Conservation (phyloP, 208 protist species). For the Borovskyia barvae region DNA sequence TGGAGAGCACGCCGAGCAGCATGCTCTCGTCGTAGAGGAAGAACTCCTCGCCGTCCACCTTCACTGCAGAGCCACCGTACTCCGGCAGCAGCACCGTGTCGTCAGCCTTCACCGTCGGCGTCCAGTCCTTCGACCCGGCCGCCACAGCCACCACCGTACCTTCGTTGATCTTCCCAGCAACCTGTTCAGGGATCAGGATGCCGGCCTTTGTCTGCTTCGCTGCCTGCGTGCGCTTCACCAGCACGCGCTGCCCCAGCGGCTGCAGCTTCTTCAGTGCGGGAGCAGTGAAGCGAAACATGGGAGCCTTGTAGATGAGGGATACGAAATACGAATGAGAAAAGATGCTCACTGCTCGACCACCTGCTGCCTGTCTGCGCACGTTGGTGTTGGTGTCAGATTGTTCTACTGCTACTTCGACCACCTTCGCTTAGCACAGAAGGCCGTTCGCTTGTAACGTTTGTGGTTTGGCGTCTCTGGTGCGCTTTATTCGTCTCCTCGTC, state of each 20-base stretch:
- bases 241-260: conserved; percentile 88
- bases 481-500: no score
- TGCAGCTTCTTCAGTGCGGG: conserved; percentile 85
- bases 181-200: conserved; percentile 91
- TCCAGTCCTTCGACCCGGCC: conserved; percentile 88
- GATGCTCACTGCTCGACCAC: no score
- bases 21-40: conserved; percentile 89
- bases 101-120: conserved; percentile 85
- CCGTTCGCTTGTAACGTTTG: no score
- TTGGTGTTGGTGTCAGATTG: no score
- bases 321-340: not conserved
- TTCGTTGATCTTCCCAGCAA: conserved; percentile 92
- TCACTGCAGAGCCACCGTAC: conserved; percentile 85
- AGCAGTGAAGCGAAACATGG: conserved; percentile 80
- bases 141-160: conserved; percentile 89
- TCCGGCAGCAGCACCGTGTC: conserved; percentile 91
- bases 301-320: not conserved
- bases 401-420: no score
- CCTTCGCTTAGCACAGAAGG: no score
- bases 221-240: conserved; percentile 85
- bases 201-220: conserved; percentile 92
- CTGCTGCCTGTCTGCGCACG: no score
- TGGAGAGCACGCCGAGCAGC: conserved; percentile 83
- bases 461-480: no score
- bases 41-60: conserved; percentile 92